Conservation (phyloP, 805 yeast species). For the Ascoidea tarda region DNA sequence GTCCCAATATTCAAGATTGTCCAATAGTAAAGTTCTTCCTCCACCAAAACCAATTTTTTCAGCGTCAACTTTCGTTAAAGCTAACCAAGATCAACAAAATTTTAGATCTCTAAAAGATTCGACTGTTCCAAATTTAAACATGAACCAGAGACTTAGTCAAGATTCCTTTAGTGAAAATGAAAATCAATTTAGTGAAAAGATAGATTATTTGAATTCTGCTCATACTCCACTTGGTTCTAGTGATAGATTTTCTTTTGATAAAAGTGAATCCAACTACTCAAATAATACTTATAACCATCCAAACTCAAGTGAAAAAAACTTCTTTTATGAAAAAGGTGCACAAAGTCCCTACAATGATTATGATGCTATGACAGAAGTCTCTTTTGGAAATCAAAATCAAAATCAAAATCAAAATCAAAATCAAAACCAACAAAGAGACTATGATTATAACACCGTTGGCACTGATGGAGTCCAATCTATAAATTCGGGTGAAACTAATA, state of each 20-base stretch:
- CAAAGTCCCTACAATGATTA: constrained; percentile 1
- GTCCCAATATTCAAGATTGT: constrained; percentile 13
- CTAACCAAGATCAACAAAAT: constrained; percentile 17
- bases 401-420: constrained; percentile 22
- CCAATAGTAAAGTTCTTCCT: constrained; percentile 32
- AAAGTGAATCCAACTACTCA: neutral
- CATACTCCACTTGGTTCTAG: neutral
- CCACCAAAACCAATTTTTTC: constrained; percentile 57
- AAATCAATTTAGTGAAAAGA: constrained; percentile 12
- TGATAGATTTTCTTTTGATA: neutral
- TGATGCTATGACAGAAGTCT: constrained; percentile 17
- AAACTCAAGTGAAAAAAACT: neutral
- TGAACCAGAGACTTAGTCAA: constrained; percentile 19
- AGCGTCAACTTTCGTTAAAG: constrained; percentile 49
- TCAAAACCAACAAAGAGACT: constrained; percentile 21
- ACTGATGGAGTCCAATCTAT: constrained; percentile 11
- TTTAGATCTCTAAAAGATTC: constrained; percentile 7
- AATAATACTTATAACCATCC: constrained; percentile 3
- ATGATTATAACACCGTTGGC: constrained; percentile 9
- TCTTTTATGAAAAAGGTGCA: neutral
- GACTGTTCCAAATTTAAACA: constrained; percentile 10
- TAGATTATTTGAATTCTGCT: constrained; percentile 10
- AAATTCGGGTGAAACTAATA: constrained; percentile 14
- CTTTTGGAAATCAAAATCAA: constrained; percentile 17
- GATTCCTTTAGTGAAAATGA: constrained; percentile 17